Evolutionary conservation across 331 rosid genomes (phyloP), one percentile per base, ranked within the genome.

Genomic region (Quercus phellos): DNA sequence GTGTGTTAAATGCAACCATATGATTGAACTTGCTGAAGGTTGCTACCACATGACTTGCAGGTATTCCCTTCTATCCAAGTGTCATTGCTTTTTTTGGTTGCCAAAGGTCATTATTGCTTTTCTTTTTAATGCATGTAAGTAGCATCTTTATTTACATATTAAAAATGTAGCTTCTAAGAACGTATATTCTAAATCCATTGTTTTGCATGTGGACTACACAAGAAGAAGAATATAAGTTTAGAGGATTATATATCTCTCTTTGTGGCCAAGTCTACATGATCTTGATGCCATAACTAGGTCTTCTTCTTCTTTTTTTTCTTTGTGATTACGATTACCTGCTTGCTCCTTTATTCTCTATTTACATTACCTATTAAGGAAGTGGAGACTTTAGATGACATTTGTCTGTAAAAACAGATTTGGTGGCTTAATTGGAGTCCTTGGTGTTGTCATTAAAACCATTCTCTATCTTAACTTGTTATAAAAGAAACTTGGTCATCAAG

Each of bases 21-120:
- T 93, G 96, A 87, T 91, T 71, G 97, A 93, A 81, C 97, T 90
- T 46, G 80, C 90, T 4, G 95, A 86, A 84, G 98, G 98, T 46
- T 93, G 98, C 87, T 85, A 83, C 80, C 93, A 93, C 87, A 93
- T 91, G 84, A 91, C 94, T 73, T 91, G 98, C 98, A 88, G 97
- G 98, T 93, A 80, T 18, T 9, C 17, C 26, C 13, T 18, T 1
- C 38, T n/a, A 9, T 66, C 4, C 51, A 17, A 34, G 14, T 29
- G 24, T 17, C 21, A 3, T 27, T 61, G 6, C 1, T 38, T 38
- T 38, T 7, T 8, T 38, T 38, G 46, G 46, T 38, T 38, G 46
- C 46, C 46, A 38, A 38, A 38, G 46, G 46, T 38, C 46, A 38
- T 38, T 38, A 38, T 38, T 3, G 71, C 19, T 8, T 63, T 18